phyloP scores from a whole-genome alignment of 2,329 filamentous ascomycete genomes.

The Neophaeococcomyces aloes region DNA sequence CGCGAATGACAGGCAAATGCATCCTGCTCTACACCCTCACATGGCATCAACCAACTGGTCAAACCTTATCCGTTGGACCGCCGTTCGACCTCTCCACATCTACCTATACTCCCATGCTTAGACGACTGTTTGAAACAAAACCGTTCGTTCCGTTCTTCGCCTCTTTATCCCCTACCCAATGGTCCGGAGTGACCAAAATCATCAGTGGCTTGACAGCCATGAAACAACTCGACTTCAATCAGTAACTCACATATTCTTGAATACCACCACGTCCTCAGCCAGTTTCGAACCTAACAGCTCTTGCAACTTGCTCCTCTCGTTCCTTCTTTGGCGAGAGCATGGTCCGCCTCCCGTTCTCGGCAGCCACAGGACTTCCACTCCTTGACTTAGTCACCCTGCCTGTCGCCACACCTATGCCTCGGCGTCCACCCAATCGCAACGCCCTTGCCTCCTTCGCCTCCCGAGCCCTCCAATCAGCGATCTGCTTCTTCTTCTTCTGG shows the following conservation, averaged over 20 bases:
- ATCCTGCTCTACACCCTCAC: too few species aligned
- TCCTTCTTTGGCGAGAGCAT: background rate
- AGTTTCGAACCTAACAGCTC: conserved; percentile 13
- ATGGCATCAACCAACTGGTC: too few species aligned
- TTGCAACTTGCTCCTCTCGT: background rate
- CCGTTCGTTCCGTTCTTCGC: too few species aligned
- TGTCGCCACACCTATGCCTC: conserved; percentile 16
- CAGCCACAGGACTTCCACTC: background rate
- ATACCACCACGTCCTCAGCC: conserved; percentile 28
- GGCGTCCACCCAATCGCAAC: conserved; percentile 43
- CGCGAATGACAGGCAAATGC: too few species aligned
- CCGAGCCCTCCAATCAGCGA: conserved; percentile 49
- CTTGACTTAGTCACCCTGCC: background rate
- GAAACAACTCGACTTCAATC: too few species aligned
- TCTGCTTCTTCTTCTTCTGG: conserved; percentile 47
- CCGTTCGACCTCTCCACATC: too few species aligned
- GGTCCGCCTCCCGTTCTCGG: background rate
- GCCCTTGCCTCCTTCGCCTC: conserved; percentile 51
- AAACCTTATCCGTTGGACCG: too few species aligned
- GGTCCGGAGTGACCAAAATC: too few species aligned
- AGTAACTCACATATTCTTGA: background rate
- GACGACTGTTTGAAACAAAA: too few species aligned
- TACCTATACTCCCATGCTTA: too few species aligned
- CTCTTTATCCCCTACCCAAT: too few species aligned
- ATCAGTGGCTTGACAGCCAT: too few species aligned